Evolutionary conservation across 1,139 yeast genomes (phyloP).

Genomic region (Suhomyces terraborum): DNA sequence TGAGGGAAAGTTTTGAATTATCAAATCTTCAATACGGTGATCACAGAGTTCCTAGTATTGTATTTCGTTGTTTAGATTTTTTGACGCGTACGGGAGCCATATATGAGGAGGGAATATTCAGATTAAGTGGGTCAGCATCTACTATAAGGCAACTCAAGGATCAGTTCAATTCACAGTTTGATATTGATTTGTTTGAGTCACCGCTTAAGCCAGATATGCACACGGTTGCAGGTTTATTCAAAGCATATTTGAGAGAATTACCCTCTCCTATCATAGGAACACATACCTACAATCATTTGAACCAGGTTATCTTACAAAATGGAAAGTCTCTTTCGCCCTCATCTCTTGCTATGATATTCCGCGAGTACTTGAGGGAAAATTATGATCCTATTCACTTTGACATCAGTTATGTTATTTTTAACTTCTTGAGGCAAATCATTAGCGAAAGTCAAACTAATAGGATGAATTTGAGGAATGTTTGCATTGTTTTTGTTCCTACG

Average conservation of each 20-base stretch:
- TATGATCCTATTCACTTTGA: conserved; percentile 54
- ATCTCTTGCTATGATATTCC: conserved; percentile 31
- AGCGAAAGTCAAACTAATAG: conserved; percentile 67
- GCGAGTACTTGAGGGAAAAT: conserved; percentile 34
- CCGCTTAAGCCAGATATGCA: conserved; percentile 60
- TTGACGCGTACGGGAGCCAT: conserved; percentile 69
- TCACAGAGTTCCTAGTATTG: conserved; percentile 67
- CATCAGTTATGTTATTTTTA: conserved; percentile 64
- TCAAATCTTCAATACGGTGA: conserved; percentile 52
- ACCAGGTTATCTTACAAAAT: conserved; percentile 26
- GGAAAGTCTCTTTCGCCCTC: conserved; percentile 19
- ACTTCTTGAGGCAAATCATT: conserved; percentile 65
- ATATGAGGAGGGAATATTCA: conserved; percentile 86
- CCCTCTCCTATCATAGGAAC: conserved; percentile 66
- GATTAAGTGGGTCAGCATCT: conserved; percentile 88
- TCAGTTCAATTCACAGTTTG: conserved; percentile 62
- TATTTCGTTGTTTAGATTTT: conserved; percentile 73
- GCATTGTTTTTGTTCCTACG: conserved; percentile 87
- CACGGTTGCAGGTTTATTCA: conserved; percentile 77
- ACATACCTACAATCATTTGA: conserved; percentile 42
- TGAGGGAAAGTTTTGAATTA: conserved; percentile 53
- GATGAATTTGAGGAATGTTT: conserved; percentile 78
- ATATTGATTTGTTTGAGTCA: conserved; percentile 61
- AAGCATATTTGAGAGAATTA: conserved; percentile 70
- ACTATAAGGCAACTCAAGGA: conserved; percentile 73